Base-by-base conservation (phyloP, 73 alveolate species). In the Blepharisma stoltei region DNA sequence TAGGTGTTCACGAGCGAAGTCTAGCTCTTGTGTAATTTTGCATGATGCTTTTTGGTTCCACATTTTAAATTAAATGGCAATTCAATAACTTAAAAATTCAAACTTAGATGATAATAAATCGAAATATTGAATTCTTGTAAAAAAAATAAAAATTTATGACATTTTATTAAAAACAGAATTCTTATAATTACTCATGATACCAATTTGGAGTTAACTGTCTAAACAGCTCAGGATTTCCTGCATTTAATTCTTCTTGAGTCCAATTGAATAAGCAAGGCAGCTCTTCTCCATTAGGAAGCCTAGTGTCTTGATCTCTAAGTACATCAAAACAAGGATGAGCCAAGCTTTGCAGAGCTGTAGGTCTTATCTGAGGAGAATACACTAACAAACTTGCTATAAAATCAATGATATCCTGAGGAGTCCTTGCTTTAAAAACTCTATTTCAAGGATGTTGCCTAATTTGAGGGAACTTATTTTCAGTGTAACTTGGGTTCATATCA, bases 391-490 rank as follows among this genome's bases (percentile, higher is more conserved):
- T 83, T 25, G 90, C 54, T 41, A 90, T 78, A 55, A 82, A 80
- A 67, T 90, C 94, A 54, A 90, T 84, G 44, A 86, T 82, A 70
- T 86, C 86, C 18, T 89, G 92, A 11, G 88, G 77, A 20, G 90
- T 68, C 27, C 83, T 78, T 32, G 71, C 25, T 45, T 82, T 50
- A 78, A 83, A 83, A 9, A 93, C 93, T 87, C 90, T 92, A 71
- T 88, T 88, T 96, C 97, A 94, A 14, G 96, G 95, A 71, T 76
- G 86, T 3, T 97, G 95, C 80, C 89, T 90, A 86, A 94, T 90
- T 70, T 86, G 78, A 6, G 99, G 99, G 90, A 94, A 92, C 76
- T 85, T 86, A 71, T 83, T 88, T 78, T 90, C 95, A 4, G 88
- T 86, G 80, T 92, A 92, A 71, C 90, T 88, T 41, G 94, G 93